Base-by-base conservation (phyloP, 2,329 filamentous ascomycete genomes). In the Eutypella sp. region DNA sequence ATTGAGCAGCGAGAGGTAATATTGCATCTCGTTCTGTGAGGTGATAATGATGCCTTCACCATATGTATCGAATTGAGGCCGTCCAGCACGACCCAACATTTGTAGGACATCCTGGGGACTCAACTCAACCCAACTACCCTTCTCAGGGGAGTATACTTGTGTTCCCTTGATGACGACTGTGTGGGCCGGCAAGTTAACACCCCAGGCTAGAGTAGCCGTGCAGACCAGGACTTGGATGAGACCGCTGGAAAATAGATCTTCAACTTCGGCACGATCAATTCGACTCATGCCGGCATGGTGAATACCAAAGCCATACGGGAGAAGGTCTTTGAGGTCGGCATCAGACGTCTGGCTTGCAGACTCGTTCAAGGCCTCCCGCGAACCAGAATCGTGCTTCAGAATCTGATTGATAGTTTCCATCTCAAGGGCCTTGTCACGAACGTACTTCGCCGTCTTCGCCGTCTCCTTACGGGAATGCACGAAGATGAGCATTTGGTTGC, bases 111-210 rank as follows among this genome's bases (percentile, higher is more conserved):
- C 93, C 65, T 99, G 93, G 11, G 93, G 93, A 61, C 91, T 96
- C 44, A 99, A 71, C 65, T 99, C 95, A 18, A 99, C 91, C 92
- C 93, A 99, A 66, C 88, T 93, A 72, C 93, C 93, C 72, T 96
- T 97, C 65, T 99, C 93, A 0, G 93, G 93, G 0, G 93, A 97
- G 70, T 99, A 99, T 18, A 99, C 86, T 62, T 96, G 90, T 1
- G 93, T 99, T 45, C 93, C 93, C 70, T 99, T 99, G 74, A 99
- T 99, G 62, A 99, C 92, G 60, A 99, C 93, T 1, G 93, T 97
- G 62, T 99, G 93, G 2, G 93, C 93, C 4, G 93, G 93, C 62
- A 99, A 72, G 67, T 99, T 99, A 63, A 99, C 93, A 81, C 93
- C 93, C 93, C 93, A 99, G 20, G 93, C 93, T 44, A 99, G 75